phyloP scores from a whole-genome alignment of 2,329 filamentous ascomycete species.

The Trichoderma brevicompactum region DNA sequence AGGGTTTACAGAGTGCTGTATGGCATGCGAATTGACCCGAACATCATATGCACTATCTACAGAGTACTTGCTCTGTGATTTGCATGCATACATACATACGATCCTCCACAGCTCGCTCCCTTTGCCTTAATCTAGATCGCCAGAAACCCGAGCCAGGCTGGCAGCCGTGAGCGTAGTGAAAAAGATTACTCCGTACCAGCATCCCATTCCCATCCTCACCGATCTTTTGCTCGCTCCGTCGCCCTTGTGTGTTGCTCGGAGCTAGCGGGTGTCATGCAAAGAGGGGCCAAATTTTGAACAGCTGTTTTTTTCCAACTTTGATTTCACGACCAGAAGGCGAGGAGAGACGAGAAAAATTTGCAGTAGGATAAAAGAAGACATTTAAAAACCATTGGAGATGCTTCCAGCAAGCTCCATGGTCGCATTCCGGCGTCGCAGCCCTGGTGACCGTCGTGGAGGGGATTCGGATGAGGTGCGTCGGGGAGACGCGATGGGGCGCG shows the following conservation, averaged over 20 bases:
- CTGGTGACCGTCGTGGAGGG: conserved; percentile 41
- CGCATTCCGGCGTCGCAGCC: conserved; percentile 29
- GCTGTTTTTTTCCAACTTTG: too few species aligned
- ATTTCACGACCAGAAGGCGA: conserved; percentile 34
- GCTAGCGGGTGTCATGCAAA: conserved; percentile 33
- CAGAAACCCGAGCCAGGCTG: neutral
- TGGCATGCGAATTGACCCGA: too few species aligned
- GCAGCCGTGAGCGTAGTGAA: conserved; percentile 24
- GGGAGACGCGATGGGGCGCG: conserved; percentile 52
- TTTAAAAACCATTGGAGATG: conserved; percentile 28
- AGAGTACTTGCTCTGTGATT: too few species aligned
- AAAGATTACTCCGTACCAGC: neutral
- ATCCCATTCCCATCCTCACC: conserved; percentile 27
- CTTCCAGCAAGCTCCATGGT: conserved; percentile 38
- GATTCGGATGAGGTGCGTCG: conserved; percentile 44
- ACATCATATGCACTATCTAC: too few species aligned
- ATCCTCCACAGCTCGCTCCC: conserved; percentile 4
- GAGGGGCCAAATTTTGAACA: conserved; percentile 30
- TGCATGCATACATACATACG: too few species aligned
- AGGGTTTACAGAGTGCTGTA: too few species aligned
- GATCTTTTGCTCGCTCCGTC: neutral
- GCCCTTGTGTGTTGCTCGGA: conserved; percentile 26
- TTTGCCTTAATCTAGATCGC: conserved; percentile 8
- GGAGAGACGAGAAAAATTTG: conserved; percentile 36
- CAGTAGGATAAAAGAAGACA: accelerated